phyloP scores from a whole-genome alignment of 192 early-diverging fungal species.

The Umbelopsis sp. region DNA sequence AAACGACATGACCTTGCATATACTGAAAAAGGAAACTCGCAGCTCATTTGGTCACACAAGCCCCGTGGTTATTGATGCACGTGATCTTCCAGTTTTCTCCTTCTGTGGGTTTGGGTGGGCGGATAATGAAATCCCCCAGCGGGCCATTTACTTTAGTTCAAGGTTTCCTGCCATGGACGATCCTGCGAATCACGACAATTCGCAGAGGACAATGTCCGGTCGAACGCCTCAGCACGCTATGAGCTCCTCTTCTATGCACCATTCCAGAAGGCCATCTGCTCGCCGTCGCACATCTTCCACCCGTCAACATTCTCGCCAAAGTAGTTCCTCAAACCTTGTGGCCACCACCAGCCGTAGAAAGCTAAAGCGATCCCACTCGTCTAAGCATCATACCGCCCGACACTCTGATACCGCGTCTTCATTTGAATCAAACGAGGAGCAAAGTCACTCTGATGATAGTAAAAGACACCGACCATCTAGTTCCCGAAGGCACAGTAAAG shows the following conservation, averaged over 20 bases:
- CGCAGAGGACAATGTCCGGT: conserved; percentile 4
- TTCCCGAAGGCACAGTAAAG: conserved; percentile 39
- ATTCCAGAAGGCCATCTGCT: neutral
- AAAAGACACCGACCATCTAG: neutral
- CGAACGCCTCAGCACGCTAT: neutral
- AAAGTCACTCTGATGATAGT: neutral
- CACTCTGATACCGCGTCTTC: neutral
- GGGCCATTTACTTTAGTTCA: neutral
- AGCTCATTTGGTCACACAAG: neutral
- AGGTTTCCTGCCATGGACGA: conserved; percentile 3
- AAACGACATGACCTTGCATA: no score
- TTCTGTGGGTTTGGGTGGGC: neutral
- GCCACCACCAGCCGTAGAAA: neutral
- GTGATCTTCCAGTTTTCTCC: neutral
- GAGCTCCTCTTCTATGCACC: neutral
- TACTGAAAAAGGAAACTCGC: conserved; percentile 3
- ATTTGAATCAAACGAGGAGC: neutral
- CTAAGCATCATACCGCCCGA: neutral
- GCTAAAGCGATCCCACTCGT: conserved; percentile 6
- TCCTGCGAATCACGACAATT: neutral
- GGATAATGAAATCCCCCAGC: neutral
- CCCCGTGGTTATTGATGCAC: conserved; percentile 2
- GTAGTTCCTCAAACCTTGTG: conserved; percentile 5
- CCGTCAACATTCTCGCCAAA: conserved; percentile 18
- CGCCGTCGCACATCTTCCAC: neutral